Evolutionary conservation across 768 basidiomycete species (phyloP).

Genomic region (Russula compacta): DNA sequence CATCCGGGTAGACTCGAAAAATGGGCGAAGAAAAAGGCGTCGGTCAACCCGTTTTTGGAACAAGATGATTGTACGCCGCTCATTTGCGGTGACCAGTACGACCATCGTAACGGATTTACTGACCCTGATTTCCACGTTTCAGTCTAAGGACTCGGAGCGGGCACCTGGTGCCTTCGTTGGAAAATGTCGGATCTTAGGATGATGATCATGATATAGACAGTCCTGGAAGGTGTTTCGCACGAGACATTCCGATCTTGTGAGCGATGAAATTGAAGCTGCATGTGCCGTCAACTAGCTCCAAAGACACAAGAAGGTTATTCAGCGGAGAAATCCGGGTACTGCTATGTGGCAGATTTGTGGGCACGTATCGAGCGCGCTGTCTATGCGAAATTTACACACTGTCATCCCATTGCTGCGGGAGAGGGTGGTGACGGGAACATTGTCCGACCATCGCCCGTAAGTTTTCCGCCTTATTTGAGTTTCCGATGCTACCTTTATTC

Average conservation of each 20-base stretch:
- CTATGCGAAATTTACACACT: neutral
- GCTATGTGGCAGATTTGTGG: neutral
- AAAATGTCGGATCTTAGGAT: constrained; percentile 1
- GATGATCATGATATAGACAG: neutral
- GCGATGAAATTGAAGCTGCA: neutral
- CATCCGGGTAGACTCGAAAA: neutral
- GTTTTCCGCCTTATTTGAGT: neutral
- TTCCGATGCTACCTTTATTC: neutral
- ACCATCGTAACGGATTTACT: constrained; percentile 9
- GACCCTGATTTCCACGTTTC: constrained; percentile 5
- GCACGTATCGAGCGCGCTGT: neutral
- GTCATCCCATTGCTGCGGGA: neutral
- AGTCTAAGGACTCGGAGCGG: neutral
- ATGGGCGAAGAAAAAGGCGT: neutral
- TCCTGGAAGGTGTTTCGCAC: neutral
- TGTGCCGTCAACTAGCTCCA: neutral
- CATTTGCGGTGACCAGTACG: neutral
- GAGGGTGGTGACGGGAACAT: neutral
- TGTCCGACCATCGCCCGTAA: neutral
- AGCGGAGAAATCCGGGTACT: neutral
- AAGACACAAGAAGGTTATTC: no score
- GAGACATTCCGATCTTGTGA: neutral
- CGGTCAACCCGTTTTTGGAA: neutral
- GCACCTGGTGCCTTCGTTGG: neutral
- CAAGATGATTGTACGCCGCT: neutral